phyloP scores from a whole-genome alignment of 805 yeast species.

The Starmerella bacillaris region DNA sequence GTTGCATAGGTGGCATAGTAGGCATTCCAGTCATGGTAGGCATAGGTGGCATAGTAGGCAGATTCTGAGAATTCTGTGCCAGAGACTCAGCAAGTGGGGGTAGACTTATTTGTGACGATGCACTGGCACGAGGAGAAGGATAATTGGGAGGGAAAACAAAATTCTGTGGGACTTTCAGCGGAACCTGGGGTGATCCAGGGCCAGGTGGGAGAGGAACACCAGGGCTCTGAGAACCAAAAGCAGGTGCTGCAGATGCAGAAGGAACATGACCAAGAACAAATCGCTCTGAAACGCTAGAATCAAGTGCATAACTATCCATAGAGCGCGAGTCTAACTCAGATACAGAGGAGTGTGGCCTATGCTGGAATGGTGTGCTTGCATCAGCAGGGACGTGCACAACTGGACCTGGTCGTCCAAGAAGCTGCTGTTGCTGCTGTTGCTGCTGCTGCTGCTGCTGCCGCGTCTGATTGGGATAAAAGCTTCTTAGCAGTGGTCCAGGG shows the following conservation, averaged over 20 bases:
- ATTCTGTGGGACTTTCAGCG: background rate
- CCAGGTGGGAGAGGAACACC: background rate
- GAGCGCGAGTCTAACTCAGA: background rate
- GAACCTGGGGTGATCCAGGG: background rate
- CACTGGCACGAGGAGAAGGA: background rate
- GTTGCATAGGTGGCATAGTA: too few relatives aligned
- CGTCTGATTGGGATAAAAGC: background rate
- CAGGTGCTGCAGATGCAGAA: background rate
- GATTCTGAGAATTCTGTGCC: too few relatives aligned
- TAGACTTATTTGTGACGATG: background rate
- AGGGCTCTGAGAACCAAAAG: background rate
- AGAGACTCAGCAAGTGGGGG: background rate
- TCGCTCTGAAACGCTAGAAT: too few relatives aligned
- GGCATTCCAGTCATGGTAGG: too few relatives aligned
- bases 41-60: too few relatives aligned
- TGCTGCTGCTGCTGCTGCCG: constrained; percentile 6
- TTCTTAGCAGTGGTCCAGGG: background rate
- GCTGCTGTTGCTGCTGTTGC: constrained; percentile 7
- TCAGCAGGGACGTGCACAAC: constrained; percentile 2
- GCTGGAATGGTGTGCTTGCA: background rate
- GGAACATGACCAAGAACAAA: too few relatives aligned
- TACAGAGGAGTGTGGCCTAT: background rate
- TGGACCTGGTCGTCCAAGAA: background rate
- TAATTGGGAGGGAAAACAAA: background rate
- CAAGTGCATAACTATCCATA: background rate